Evolutionary conservation across 2,329 filamentous ascomycete species (phyloP).

Genomic region (Scleromitrula shiraiana): DNA sequence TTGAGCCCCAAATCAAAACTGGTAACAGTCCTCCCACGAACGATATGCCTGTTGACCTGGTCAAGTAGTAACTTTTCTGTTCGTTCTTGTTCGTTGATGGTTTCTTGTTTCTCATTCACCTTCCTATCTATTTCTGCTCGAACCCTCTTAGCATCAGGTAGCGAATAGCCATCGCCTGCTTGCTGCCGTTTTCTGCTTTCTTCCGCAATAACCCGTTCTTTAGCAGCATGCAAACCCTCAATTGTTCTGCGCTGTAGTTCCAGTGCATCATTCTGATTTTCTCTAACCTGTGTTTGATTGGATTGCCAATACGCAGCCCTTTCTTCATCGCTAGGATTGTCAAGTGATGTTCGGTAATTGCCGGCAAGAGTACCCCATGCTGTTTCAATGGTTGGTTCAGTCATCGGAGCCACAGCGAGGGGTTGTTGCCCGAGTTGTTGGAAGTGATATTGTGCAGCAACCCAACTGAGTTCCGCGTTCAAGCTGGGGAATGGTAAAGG

Average conservation of each 20-base stretch:
- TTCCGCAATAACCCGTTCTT: neutral
- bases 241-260: neutral
- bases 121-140: neutral
- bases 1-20: no score
- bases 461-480: constrained; percentile 8
- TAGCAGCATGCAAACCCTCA: neutral
- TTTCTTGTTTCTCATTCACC: neutral
- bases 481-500: constrained; percentile 4
- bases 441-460: neutral
- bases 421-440: neutral
- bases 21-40: no score
- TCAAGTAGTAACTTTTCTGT: no score
- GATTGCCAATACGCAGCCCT: neutral
- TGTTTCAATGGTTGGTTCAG: constrained; percentile 2
- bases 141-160: constrained; percentile 1
- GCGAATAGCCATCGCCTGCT: neutral
- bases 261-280: neutral
- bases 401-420: neutral
- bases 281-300: neutral
- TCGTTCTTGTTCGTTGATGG: neutral
- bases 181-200: neutral
- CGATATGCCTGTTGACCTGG: no score
- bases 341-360: neutral
- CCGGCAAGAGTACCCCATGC: neutral
- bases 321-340: neutral